Conservation (phyloP, 176 grass and related monocot species). For the Oryza glaberrima region DNA sequence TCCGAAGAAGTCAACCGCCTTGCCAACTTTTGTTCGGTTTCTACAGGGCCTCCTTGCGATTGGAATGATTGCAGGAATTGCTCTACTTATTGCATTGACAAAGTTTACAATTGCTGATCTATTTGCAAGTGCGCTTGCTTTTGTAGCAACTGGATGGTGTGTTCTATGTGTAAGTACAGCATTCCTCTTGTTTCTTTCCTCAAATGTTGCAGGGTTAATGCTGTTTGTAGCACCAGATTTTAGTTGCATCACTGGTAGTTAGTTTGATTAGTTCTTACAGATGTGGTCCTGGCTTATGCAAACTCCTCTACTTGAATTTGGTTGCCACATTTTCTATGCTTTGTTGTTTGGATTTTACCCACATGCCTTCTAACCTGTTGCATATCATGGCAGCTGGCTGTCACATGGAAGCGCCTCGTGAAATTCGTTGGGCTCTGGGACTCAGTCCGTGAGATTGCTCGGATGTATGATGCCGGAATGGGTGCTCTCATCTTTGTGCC, state of each 20-base stretch:
- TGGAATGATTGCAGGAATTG: constrained; percentile 66
- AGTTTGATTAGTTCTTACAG: background rate
- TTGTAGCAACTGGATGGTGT: constrained; percentile 88
- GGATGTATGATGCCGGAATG: constrained; percentile 95
- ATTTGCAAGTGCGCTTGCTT: constrained; percentile 85
- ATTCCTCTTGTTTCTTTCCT: constrained; percentile 13
- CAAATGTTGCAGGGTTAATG: background rate
- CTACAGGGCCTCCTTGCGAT: constrained; percentile 83
- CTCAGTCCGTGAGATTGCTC: constrained; percentile 78
- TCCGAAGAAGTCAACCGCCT: constrained; percentile 63
- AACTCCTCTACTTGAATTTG: background rate
- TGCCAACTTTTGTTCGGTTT: constrained; percentile 75
- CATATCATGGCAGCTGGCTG: constrained; percentile 59
- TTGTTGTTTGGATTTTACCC: background rate
- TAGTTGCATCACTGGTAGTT: background rate
- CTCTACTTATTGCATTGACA: constrained; percentile 67
- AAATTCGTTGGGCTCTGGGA: constrained; percentile 61
- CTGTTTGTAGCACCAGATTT: background rate
- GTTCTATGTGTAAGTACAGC: constrained; percentile 74
- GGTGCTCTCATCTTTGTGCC: constrained; percentile 81
- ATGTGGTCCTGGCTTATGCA: background rate
- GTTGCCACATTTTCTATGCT: background rate
- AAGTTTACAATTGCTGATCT: constrained; percentile 75
- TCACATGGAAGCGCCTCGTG: constrained; percentile 62
- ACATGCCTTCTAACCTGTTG: constrained; percentile 20